Evolutionary conservation across 768 basidiomycete genomes (phyloP).

Genomic region (Lactarius indigo): DNA sequence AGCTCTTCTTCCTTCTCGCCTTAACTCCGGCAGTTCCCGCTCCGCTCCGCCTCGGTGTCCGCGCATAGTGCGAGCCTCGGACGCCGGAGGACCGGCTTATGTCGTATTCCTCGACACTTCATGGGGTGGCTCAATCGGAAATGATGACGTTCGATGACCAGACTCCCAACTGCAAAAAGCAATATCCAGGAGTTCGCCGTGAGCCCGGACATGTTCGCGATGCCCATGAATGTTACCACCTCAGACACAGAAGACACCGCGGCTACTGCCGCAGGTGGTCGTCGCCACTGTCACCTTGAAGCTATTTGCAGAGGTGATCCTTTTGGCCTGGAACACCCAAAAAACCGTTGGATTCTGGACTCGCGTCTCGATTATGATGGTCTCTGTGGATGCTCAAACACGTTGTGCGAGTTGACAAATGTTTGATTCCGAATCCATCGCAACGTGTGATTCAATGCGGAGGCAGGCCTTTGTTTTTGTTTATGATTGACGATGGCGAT

Average conservation of each 20-base stretch:
- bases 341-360: too few relatives aligned
- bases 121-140: background rate
- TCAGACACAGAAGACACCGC: background rate
- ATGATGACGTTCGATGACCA: background rate
- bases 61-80: background rate
- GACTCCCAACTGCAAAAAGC: too few relatives aligned
- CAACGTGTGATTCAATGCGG: too few relatives aligned
- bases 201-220: too few relatives aligned
- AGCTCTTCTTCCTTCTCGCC: background rate
- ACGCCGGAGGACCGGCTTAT: background rate
- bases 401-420: too few relatives aligned
- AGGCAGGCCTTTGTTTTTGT: background rate
- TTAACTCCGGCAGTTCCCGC: background rate
- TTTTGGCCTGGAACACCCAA: background rate
- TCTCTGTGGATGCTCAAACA: background rate
- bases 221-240: too few relatives aligned
- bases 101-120: background rate
- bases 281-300: too few relatives aligned
- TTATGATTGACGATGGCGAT: too few relatives aligned
- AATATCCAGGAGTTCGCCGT: too few relatives aligned
- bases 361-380: background rate
- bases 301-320: background rate
- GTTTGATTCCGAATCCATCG: background rate
- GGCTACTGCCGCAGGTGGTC: too few relatives aligned
- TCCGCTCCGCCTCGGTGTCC: background rate